Conservation (phyloP, 495 filamentous ascomycete genomes). For the Gamarada debralockiae region DNA sequence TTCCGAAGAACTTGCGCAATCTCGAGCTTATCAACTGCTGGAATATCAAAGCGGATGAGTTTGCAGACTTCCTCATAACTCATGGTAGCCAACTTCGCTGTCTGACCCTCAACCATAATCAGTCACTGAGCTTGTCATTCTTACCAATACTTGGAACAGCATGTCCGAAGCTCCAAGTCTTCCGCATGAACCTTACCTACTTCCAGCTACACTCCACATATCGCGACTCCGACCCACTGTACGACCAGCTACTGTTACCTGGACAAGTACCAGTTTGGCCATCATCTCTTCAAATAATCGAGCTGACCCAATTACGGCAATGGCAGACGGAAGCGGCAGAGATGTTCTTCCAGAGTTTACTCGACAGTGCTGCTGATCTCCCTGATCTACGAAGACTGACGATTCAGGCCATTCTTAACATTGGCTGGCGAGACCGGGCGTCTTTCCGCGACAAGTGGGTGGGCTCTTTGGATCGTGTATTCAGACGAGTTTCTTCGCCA, state of each 20-base stretch:
- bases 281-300: constrained; percentile 57
- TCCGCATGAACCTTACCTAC: constrained; percentile 72
- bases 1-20: constrained; percentile 59
- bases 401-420: constrained; percentile 66
- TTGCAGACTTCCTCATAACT: constrained; percentile 55
- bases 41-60: constrained; percentile 53
- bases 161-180: constrained; percentile 63
- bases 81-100: constrained; percentile 59
- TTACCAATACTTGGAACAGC: constrained; percentile 52
- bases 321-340: constrained; percentile 62
- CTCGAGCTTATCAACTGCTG: constrained; percentile 74
- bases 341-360: constrained; percentile 70
- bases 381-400: constrained; percentile 59
- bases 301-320: constrained; percentile 70
- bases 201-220: constrained; percentile 48
- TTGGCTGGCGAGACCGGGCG: constrained; percentile 74
- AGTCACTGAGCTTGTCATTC: constrained; percentile 69
- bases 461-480: constrained; percentile 56
- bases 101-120: constrained; percentile 71
- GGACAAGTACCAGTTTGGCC: constrained; percentile 75
- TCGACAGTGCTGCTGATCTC: constrained; percentile 60
- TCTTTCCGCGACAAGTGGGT: constrained; percentile 71
- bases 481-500: constrained; percentile 50
- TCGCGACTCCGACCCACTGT: constrained; percentile 68
- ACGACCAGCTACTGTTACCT: constrained; percentile 53